Base-by-base conservation (phyloP, 225 moss, liverwort and hornwort genomes). In the Physcomitrium patens region DNA sequence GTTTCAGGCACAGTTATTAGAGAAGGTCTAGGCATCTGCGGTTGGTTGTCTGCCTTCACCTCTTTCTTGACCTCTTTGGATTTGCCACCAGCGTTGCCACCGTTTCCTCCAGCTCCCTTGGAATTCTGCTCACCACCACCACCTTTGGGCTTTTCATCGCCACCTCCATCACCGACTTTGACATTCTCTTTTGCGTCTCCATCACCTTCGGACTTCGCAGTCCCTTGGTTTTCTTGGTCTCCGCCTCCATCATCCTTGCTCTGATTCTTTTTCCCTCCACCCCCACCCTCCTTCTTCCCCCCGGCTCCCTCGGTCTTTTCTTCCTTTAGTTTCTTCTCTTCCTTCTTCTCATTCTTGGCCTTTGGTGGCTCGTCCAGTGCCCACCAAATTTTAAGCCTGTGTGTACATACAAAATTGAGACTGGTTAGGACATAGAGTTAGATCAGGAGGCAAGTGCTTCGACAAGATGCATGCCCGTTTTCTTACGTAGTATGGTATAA, bases 1-100 rank as follows among this genome's bases (percentile, higher is more conserved):
- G 84, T 78, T 44, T 89, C 87, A 0, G 94, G 76, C 1, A 96
- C 94, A 9, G 87, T 88, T 19, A 89, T 79, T 1, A 80, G 41
- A 49, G 60, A 78, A 0, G 92, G 87, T 50, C 85, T 77, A 0
- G 80, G 78, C 67, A 84, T 71, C 19, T 82, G 85, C 3, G 85
- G 83, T 46, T 69, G 73, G 60, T 57, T 79, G 46, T 75, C 82
- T 24, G 83, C 79, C 78, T 79, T 84, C 9, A 49, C 87, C 74
- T 81, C 84, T 58, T 59, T 84, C 60, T 67, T 74, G 0, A 81
- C 64, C 55, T 19, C 83, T 27, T 77, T 80, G 19, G 73, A 16
- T n/a, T 17, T 28, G 8, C 79, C 72, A 20, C 47, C 22, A 19
- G 31, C 31, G 31, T 7, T 7, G 31, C 65, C 65, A 47, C 54